Evolutionary conservation across 148 eudicot species (phyloP), one percentile per base, ranked within the genome.

Genomic region (Nepenthes mirabilis): DNA sequence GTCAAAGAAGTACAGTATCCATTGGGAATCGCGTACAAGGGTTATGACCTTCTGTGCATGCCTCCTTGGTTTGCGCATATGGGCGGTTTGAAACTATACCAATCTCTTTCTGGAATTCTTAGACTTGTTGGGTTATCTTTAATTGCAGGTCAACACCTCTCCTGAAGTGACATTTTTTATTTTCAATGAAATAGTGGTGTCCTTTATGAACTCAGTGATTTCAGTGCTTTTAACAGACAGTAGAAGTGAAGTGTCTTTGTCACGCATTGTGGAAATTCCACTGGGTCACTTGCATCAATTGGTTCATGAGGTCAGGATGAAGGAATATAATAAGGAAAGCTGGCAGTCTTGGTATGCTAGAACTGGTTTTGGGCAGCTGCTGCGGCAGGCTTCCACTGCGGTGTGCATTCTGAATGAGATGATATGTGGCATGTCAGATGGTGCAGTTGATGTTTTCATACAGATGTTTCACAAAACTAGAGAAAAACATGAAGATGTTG

Each of bases 41-140:
- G 81, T 53, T 81, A 72, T 63, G 73, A 77, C 72, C 84, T 91
- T 72, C 98, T 94, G 37, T 79, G 84, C 67, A 79, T 91, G 84
- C 98, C 98, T 60, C 98, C 98, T 69, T 91, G 98, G 98, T 88
- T 88, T 81, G 65, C 63, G 50, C 33, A 81, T 64, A 69, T 79
- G 54, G 86, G 90, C 68, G 79, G 90, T 67, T 74, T 77, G 62
- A 85, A 91, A 64, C 70, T 91, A 55, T 91, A 91, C 73, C 79
- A 68, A 50, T 74, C 86, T 55, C 86, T 91, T 67, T 89, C 94
- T 59, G 77, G 84, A 65, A 75, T 91, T 66, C 83, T 91, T 54
- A 82, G 96, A 72, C 90, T 91, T 40, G 71, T 83, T 52, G 83
- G 96, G 47, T 75, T 85, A 70, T 85, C 85, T 60, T 74, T 83